A percentile compares a stretch with the other conserved stretches of the same genome.
phyloP scores from a whole-genome alignment of 371 early-diverging fungal genomes.

The Choanephora cucurbitarum region DNA sequence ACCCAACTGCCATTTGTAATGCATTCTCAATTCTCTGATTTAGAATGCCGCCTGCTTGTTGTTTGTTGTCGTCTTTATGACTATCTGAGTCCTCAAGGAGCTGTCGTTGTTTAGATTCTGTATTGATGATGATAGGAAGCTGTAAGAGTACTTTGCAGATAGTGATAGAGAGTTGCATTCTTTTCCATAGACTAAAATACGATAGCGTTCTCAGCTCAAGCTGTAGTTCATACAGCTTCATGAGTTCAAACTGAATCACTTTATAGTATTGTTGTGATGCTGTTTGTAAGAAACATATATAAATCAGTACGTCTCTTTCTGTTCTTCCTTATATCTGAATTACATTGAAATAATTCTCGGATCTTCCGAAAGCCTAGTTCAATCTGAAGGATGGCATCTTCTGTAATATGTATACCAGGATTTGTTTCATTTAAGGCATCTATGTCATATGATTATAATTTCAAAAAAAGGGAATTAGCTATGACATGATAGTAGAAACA shows the following conservation, averaged over 20 bases:
- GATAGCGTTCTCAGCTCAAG: conserved; percentile 58
- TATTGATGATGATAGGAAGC: conserved; percentile 63
- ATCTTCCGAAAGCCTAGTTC: conserved; percentile 61
- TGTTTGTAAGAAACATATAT: conserved; percentile 14
- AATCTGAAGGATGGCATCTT: conserved; percentile 62
- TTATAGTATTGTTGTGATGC: conserved; percentile 66
- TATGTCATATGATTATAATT: conserved; percentile 25
- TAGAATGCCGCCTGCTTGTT: conserved; percentile 33
- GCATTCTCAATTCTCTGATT: conserved; percentile 55
- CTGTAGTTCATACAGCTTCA: conserved; percentile 63
- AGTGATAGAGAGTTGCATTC: conserved; percentile 59
- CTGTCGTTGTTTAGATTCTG: conserved; percentile 29
- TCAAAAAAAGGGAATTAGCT: too few species aligned
- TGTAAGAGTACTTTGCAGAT: conserved; percentile 57
- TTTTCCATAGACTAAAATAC: conserved; percentile 60
- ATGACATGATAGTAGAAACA: too few species aligned
- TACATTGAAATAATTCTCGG: conserved; percentile 61
- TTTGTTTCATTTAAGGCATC: conserved; percentile 54
- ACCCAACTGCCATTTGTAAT: conserved; percentile 53
- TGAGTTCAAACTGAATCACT: conserved; percentile 60
- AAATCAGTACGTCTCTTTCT: too few species aligned
- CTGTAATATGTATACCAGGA: conserved; percentile 60
- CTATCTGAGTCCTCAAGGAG: conserved; percentile 28
- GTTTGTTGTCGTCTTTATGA: conserved; percentile 14
- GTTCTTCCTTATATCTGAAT: too few species aligned